These are phyloP conservation scores for Babesia bigemina DNA, from an alignment of 169 alveolate genomes.

Conservation along the genomic window DNA sequence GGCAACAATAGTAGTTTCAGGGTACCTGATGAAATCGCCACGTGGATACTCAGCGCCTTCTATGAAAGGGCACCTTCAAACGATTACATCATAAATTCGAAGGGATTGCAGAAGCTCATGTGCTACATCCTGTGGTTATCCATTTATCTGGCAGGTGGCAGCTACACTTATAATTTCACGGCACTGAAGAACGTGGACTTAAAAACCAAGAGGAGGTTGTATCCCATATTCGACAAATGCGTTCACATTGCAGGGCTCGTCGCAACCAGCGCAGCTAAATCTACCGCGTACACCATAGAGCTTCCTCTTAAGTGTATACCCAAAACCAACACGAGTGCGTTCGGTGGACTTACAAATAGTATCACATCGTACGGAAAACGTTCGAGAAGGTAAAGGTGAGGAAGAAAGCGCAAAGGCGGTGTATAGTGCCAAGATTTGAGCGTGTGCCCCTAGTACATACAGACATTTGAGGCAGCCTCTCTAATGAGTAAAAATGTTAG, in stretches of 20 bases:
- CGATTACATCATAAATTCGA: constrained; percentile 15
- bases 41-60: constrained; percentile 1
- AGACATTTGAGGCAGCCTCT: no score
- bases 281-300: constrained; percentile 38
- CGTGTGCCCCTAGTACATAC: no score
- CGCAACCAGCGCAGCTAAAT: constrained; percentile 10
- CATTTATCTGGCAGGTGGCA: constrained; percentile 37
- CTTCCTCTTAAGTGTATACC: constrained; percentile 21
- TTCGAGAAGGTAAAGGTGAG: constrained; percentile 9
- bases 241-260: constrained; percentile 39
- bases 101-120: constrained; percentile 55
- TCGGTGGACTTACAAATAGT: neutral
- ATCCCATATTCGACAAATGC: constrained; percentile 39
- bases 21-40: constrained; percentile 24
- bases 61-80: constrained; percentile 31
- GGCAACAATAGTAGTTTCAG: neutral
- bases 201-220: constrained; percentile 14
- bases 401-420: neutral
- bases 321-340: neutral
- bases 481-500: no score
- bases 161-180: constrained; percentile 52
- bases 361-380: constrained; percentile 12
- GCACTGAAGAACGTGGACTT: constrained; percentile 42
- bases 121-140: constrained; percentile 60
- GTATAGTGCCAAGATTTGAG: no score